Conservation (phyloP, 345 rosid species). For the Limnanthes douglasii region DNA sequence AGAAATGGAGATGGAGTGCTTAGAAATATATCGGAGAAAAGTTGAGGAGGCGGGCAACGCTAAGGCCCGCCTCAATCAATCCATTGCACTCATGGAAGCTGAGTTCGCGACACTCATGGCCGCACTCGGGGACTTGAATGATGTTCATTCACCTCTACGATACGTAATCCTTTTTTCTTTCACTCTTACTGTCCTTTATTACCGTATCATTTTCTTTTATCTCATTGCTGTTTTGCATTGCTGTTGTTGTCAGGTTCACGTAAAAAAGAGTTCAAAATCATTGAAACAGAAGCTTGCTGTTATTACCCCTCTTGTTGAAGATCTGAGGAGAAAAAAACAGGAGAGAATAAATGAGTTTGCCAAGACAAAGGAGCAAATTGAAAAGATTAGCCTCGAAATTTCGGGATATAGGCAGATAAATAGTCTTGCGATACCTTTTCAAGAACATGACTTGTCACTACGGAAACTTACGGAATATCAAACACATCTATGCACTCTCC, state of each 20-base stretch:
- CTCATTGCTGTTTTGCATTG: too few species aligned
- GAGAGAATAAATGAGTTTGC: conserved; percentile 68
- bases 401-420: conserved; percentile 40
- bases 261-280: conserved; percentile 38
- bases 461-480: conserved; percentile 80
- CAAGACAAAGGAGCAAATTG: conserved; percentile 59
- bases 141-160: conserved; percentile 48
- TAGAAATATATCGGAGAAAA: conserved; percentile 78
- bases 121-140: conserved; percentile 68
- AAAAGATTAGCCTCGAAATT: conserved; percentile 71
- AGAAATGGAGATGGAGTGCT: conserved; percentile 87
- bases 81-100: conserved; percentile 87
- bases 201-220: too few species aligned
- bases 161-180: too few species aligned
- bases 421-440: conserved; percentile 24
- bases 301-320: conserved; percentile 63
- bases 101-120: conserved; percentile 90
- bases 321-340: conserved; percentile 62
- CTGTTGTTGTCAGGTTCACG: conserved; percentile 34
- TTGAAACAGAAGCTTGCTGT: conserved; percentile 72
- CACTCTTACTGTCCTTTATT: neutral
- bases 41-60: conserved; percentile 87
- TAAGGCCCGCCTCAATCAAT: conserved; percentile 84
- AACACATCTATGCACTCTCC: conserved; percentile 62
- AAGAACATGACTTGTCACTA: conserved; percentile 69